Base-by-base conservation (phyloP, 2,329 filamentous ascomycete species). In the Diaporthe eres region DNA sequence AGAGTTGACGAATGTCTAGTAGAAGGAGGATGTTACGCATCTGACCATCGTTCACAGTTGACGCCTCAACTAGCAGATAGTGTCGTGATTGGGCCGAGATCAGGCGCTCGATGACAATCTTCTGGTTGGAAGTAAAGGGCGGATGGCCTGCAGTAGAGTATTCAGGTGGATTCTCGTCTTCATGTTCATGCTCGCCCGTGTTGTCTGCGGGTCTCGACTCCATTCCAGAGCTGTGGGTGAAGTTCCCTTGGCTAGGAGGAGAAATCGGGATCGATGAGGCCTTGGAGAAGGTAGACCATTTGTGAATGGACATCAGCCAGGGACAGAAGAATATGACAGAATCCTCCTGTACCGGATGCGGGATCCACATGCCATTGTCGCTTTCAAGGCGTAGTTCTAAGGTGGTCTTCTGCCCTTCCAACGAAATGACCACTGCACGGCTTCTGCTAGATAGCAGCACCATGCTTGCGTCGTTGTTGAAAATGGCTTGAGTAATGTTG, bases 181-280 rank as follows among this genome's bases (percentile, higher is more conserved):
- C 51, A 17, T 55, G 25, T 22, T 28, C 8, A 8, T 55, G 25
- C 12, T 55, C 51, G 15, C 25, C n/a, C 19, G 1, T 25, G 25
- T 17, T 17, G 25, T 31, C 6, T 15, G n/a, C 4, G 12, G 25
- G 1, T 55, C 4, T 10, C 2, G 6, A 13, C 2, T 31, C 25
- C 25, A 3, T 55, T 17, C 15, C 53, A 19, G 15, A 1, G 2
- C 25, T 17, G 53, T 55, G 15, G 25, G 12, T 57, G 25, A 53
- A 53, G n/a, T 15, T 53, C 1, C 13, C n/a, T 25, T 53, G n/a
- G 10, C n/a, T 25, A 6, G 49, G 49, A 53, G 49, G 9, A 53
- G 8, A 0, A 25, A 53, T 1, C 0, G 49, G 0, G n/a, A 13
- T 53, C 0, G 49, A 53, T 15, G n/a, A 1, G 1, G n/a, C 2